Percentiles rank a stretch among this genome's conserved stretches.
phyloP scores from a whole-genome alignment of 371 early-diverging fungal genomes.

The Mucor indicus region DNA sequence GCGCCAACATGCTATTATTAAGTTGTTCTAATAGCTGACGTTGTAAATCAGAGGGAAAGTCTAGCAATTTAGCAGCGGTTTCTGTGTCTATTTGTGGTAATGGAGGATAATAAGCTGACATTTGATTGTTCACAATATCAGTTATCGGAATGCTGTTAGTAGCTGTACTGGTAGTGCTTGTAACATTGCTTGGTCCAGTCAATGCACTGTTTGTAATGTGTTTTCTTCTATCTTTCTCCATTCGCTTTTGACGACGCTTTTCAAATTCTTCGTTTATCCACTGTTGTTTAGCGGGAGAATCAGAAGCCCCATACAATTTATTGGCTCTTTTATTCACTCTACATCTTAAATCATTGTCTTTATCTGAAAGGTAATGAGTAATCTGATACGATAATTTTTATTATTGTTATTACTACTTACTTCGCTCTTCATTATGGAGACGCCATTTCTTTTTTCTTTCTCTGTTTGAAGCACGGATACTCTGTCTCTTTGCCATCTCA shows the following conservation, averaged over 20 bases:
- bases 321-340: conserved; percentile 78
- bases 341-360: conserved; percentile 80
- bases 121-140: conserved; percentile 4
- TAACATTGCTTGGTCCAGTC: conserved; percentile 18
- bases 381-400: background rate
- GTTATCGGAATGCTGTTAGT: background rate
- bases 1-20: conserved; percentile 42
- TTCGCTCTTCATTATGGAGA: conserved; percentile 73
- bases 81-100: conserved; percentile 35
- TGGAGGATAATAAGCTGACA: conserved; percentile 22
- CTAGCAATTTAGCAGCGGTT: conserved; percentile 40
- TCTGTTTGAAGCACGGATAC: conserved; percentile 66
- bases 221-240: conserved; percentile 69
- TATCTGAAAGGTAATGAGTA: conserved; percentile 42
- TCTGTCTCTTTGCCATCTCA: conserved; percentile 41
- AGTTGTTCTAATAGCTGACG: conserved; percentile 45
- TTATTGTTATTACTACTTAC: conserved; percentile 37
- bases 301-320: conserved; percentile 61
- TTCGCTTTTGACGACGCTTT: conserved; percentile 67
- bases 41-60: conserved; percentile 41
- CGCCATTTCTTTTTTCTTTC: conserved; percentile 81
- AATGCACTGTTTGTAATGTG: conserved; percentile 40
- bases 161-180: background rate
- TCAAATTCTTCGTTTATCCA: conserved; percentile 78
- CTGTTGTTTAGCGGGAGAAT: conserved; percentile 55